phyloP scores from a whole-genome alignment of 176 grass and related monocot species.

The Puya raimondii region DNA sequence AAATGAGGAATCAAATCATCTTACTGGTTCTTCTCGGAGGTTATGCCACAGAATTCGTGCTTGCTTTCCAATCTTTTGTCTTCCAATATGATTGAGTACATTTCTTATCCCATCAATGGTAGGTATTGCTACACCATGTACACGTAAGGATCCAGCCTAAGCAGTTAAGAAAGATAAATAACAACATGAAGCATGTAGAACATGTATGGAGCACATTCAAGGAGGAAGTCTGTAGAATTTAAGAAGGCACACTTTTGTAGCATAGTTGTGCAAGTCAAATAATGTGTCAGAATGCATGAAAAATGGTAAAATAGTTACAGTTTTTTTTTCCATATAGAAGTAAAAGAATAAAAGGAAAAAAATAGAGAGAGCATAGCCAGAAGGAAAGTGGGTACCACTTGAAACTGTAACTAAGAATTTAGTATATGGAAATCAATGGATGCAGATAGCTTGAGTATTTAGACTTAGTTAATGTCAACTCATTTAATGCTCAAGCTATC shows the following conservation, averaged over 20 bases:
- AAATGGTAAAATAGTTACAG: too few species aligned
- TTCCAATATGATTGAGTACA: slow-evolving; percentile 89
- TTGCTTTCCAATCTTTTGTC: slow-evolving; percentile 66
- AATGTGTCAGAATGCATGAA: too few species aligned
- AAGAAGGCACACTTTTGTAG: too few species aligned
- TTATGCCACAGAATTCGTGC: slow-evolving; percentile 81
- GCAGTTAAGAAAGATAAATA: slow-evolving; percentile 11
- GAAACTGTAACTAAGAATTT: too few species aligned
- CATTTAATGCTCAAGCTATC: background rate
- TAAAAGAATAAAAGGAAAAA: too few species aligned
- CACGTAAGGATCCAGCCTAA: slow-evolving; percentile 75
- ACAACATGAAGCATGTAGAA: background rate
- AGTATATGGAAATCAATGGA: background rate
- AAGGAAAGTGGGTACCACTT: too few species aligned
- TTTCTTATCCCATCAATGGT: slow-evolving; percentile 87
- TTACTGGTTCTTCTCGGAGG: slow-evolving; percentile 94
- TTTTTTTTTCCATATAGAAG: too few species aligned
- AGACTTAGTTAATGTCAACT: background rate
- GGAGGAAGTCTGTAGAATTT: too few species aligned
- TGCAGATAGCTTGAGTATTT: background rate
- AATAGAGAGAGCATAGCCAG: too few species aligned
- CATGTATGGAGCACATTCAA: background rate
- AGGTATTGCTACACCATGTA: slow-evolving; percentile 99
- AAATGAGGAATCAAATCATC: slow-evolving; percentile 11
- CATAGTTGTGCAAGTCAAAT: too few species aligned